Evolutionary conservation across 2,329 filamentous ascomycete species (phyloP), one percentile per base, ranked within the genome.

Genomic region (Stachybotrys elegans): DNA sequence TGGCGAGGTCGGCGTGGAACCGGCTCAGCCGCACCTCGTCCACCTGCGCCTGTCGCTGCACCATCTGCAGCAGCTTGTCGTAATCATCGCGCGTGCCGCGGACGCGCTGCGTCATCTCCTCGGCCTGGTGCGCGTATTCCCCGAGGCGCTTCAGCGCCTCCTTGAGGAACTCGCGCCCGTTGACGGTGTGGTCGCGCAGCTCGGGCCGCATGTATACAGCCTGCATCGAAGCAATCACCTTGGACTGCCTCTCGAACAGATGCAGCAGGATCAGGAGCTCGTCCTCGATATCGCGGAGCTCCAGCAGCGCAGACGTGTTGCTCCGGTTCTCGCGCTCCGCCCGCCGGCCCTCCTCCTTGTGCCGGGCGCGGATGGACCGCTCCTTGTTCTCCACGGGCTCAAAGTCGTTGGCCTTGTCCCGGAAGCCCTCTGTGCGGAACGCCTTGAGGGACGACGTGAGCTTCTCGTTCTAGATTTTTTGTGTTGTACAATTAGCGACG

Each of bases 61-160:
- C 79, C 71, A 84, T 81, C 57, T 84, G 79, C 12, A 84, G 73
- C 5, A 84, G 69, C 49, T 82, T 82, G 52, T 83, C 79, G 49
- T 82, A 83, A 48, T 82, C 79, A 37, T 76, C 78, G 31, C 80
- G 70, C 3, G 79, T 81, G 4, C 67, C 65, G 12, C 75, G 71
- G 1, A 81, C 78, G n/a, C 78, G 68, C 27, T 71, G 66, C 6
- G 75, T 65, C 80, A 84, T 83, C 42, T 81, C 77, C 3, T 62
- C 61, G 1, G 76, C 67, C 45, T 76, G 72, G 17, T 69, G 68
- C 14, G 68, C 69, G 55, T 83, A 83, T 43, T 79, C 78, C 2
- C 70, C 69, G 2, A 84, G 58, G 29, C 72, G 68, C 21, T 62
- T 63, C 27, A 80, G 62, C 0, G 79, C 76, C 39, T 79, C 72